These are phyloP conservation scores for Taphrina deformans DNA, from an alignment of 1,139 yeast species.

Conservation along the genomic window DNA sequence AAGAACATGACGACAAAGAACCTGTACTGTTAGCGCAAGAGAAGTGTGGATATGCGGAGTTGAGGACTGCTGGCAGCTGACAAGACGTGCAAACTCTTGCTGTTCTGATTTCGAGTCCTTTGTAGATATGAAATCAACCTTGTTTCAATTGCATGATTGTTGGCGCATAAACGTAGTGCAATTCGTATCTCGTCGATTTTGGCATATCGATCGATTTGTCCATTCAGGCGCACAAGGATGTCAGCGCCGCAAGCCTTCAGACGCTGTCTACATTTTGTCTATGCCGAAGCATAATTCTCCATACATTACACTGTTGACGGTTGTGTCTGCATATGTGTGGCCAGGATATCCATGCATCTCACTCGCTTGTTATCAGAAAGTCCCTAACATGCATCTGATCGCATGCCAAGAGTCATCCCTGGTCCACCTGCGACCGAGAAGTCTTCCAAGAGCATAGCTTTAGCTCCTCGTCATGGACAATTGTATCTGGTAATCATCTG, in stretches of 20 bases:
- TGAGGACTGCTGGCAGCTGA: background rate
- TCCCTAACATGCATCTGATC: background rate
- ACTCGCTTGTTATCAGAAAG: background rate
- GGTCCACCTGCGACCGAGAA: constrained; percentile 2
- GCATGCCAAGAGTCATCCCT: constrained; percentile 6
- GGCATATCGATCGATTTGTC: background rate
- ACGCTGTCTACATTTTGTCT: background rate
- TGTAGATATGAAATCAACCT: constrained; percentile 5
- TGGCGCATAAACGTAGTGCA: no score
- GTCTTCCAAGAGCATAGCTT: constrained; percentile 4
- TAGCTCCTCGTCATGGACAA: constrained; percentile 28
- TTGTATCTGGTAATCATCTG: constrained; percentile 1
- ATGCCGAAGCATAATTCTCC: background rate
- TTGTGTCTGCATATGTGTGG: background rate
- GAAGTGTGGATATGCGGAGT: constrained; percentile 9
- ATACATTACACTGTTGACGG: no score
- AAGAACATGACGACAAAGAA: background rate
- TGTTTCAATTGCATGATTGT: no score
- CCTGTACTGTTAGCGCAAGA: constrained; percentile 3
- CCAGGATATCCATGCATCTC: background rate
- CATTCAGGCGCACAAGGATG: background rate
- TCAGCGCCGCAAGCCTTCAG: background rate
- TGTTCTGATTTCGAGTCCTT: background rate
- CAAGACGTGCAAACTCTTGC: background rate
- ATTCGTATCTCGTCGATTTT: background rate